These are phyloP conservation scores for Globisporangium spinosum DNA, from an alignment of 352 stramenopile genomes.

Conservation along the genomic window DNA sequence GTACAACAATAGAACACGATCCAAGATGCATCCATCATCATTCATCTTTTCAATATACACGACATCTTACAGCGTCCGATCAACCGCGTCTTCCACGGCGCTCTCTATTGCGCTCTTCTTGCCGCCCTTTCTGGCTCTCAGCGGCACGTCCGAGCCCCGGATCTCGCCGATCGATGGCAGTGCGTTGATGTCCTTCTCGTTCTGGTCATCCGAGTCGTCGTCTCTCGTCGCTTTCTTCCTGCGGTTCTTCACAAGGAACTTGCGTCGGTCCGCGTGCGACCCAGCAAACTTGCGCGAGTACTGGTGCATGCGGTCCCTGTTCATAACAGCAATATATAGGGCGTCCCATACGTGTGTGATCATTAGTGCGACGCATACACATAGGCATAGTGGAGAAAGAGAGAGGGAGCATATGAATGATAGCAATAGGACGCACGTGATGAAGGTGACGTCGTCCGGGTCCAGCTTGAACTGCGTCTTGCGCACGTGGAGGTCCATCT, in stretches of 20 bases:
- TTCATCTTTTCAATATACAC: neutral
- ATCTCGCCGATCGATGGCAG: conserved; percentile 9
- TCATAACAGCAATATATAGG: neutral
- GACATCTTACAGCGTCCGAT: conserved; percentile 19
- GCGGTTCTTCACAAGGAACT: conserved; percentile 55
- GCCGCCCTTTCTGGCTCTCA: conserved; percentile 2
- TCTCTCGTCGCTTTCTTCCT: conserved; percentile 16
- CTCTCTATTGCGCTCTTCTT: conserved; percentile 16
- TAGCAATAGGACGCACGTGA: conserved; percentile 47
- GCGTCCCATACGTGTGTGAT: neutral
- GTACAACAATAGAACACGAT: neutral
- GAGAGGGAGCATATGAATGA: neutral
- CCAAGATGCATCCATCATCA: neutral
- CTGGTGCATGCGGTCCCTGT: conserved; percentile 63
- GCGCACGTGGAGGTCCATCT: conserved; percentile 45
- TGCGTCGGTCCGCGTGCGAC: conserved; percentile 56
- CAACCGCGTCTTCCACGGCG: conserved; percentile 21
- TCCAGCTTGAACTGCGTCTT: conserved; percentile 70
- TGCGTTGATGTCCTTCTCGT: conserved; percentile 12
- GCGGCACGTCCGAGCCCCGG: neutral
- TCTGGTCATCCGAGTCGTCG: conserved; percentile 31
- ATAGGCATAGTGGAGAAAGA: neutral
- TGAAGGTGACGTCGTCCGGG: conserved; percentile 51
- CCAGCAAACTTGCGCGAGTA: conserved; percentile 75
- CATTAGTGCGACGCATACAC: neutral